Evolutionary conservation across 129 eudicot species (phyloP).

Genomic region (Gnaphalium uliginosum): DNA sequence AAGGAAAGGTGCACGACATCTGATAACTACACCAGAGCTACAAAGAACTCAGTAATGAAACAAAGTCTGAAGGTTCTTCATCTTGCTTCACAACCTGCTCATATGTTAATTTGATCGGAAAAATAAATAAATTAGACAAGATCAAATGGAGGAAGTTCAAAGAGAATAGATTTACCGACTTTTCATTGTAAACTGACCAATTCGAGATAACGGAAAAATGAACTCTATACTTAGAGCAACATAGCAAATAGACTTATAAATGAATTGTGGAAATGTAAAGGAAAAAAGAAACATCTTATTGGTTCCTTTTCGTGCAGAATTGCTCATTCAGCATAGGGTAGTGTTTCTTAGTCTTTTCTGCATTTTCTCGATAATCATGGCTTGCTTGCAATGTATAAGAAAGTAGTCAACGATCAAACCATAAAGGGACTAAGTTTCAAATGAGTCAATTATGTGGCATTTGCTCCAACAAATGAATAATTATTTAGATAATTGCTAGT

Average conservation of each 20-base stretch:
- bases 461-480: background rate
- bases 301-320: slow-evolving; percentile 18
- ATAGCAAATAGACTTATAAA: too few species aligned
- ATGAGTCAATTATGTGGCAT: background rate
- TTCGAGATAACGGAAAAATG: too few species aligned
- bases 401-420: background rate
- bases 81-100: slow-evolving; percentile 65
- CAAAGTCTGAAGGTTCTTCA: slow-evolving; percentile 64
- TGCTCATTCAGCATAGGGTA: slow-evolving; percentile 6
- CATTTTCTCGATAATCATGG: background rate
- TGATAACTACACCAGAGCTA: slow-evolving; percentile 27
- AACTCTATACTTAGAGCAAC: too few species aligned
- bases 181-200: background rate
- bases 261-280: too few species aligned
- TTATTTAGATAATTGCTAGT: background rate
- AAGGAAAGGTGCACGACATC: slow-evolving; percentile 15
- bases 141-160: background rate
- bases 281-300: background rate
- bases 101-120: slow-evolving; percentile 7
- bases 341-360: background rate
- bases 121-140: background rate
- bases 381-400: slow-evolving; percentile 6
- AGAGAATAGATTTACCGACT: background rate
- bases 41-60: slow-evolving; percentile 46
- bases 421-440: background rate